Percentiles rank a stretch among this genome's conserved stretches.
Conservation (phyloP, 345 rosid species). For the thale cress (Arabidopsis thaliana) region TAIR10.1 NC_003076.8:15994001-15994500, state of each 20-base stretch:
- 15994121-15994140: not conserved
- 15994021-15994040: not conserved
- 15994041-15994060: not conserved
- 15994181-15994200: conserved; percentile 32
- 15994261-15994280: not conserved
- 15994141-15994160: conserved; percentile 17
- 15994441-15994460: conserved; percentile 17
- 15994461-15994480: conserved; percentile 23
- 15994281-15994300: not conserved
- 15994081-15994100: not conserved
- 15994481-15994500: conserved; percentile 22
- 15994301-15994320: conserved; percentile 13
- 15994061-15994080: conserved; percentile 35
- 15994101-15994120: not conserved
- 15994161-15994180: not conserved
- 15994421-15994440: not conserved
- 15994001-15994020: not conserved
- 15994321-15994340: conserved; percentile 30
- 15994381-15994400: not conserved
- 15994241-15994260: not conserved
- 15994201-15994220: conserved; percentile 44
- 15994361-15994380: not conserved
- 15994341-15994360: not conserved
- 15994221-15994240: conserved; percentile 43
- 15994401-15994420: conserved; percentile 31